A percentile compares a stretch with the other conserved stretches of the same genome.
These are phyloP conservation scores for Ganoderma multipileum DNA, from an alignment of 1,284 basidiomycete species.

Conservation along the genomic window DNA sequence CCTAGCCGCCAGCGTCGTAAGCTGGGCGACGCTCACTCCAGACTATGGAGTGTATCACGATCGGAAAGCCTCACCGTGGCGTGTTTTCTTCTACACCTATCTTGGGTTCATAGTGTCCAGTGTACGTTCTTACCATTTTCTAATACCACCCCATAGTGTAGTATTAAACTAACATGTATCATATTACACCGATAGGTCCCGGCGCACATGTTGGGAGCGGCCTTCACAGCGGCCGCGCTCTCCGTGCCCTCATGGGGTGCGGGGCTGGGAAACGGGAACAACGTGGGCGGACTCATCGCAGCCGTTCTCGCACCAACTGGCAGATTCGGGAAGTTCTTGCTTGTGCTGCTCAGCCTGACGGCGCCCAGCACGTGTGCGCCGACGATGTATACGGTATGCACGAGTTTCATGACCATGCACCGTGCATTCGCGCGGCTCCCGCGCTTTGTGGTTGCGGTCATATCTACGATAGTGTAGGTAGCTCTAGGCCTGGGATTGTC, in stretches of 20 bases:
- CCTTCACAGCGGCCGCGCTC: slow-evolving; percentile 62
- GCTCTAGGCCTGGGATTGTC: neutral
- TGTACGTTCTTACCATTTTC: slow-evolving; percentile 42
- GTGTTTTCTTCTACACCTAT: slow-evolving; percentile 55
- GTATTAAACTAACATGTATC: slow-evolving; percentile 8
- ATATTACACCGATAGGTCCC: slow-evolving; percentile 48
- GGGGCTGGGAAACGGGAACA: slow-evolving; percentile 60
- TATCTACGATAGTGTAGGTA: slow-evolving; percentile 74
- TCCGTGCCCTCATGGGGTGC: slow-evolving; percentile 65
- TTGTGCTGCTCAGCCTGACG: slow-evolving; percentile 62
- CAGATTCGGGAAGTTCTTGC: slow-evolving; percentile 64
- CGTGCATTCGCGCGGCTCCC: slow-evolving; percentile 65
- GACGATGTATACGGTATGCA: slow-evolving; percentile 80
- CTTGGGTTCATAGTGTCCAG: slow-evolving; percentile 68
- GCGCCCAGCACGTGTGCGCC: slow-evolving; percentile 69
- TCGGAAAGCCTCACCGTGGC: slow-evolving; percentile 51
- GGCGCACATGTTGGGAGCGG: slow-evolving; percentile 69
- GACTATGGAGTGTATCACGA: slow-evolving; percentile 69
- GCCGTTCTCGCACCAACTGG: slow-evolving; percentile 52
- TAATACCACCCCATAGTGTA: neutral
- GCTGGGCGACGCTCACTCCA: slow-evolving; percentile 61
- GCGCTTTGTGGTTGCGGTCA: slow-evolving; percentile 72
- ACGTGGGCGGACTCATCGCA: slow-evolving; percentile 57
- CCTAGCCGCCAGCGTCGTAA: slow-evolving; percentile 53
- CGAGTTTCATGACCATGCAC: slow-evolving; percentile 74